Conservation (phyloP, 768 basidiomycete genomes). For the Boletus sp. region DNA sequence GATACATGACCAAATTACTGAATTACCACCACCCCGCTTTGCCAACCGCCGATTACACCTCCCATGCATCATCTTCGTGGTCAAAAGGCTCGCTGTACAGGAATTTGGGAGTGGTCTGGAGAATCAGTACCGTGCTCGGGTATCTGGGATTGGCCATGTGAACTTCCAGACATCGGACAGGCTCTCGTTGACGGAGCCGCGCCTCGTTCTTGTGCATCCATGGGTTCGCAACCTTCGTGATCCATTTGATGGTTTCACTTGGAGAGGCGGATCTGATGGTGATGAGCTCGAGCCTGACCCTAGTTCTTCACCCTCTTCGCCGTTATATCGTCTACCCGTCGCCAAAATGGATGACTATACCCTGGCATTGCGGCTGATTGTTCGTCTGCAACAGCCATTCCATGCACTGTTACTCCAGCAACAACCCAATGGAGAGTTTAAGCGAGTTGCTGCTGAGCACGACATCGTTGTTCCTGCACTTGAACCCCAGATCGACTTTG, state of each 20-base stretch:
- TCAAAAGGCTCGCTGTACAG: not conserved
- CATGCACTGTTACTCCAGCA: conserved; percentile 3
- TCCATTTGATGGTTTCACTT: not conserved
- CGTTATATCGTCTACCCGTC: not conserved
- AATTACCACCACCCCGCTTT: conserved; percentile 1
- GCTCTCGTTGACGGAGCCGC: not conserved
- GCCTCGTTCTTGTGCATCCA: conserved; percentile 8
- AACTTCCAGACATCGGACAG: conserved; percentile 2
- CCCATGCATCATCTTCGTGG: conserved; percentile 9
- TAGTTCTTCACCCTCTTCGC: not conserved
- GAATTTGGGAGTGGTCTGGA: not conserved
- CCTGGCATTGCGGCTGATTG: conserved; percentile 3
- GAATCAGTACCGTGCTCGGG: conserved; percentile 1
- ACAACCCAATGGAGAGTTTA: conserved; percentile 9
- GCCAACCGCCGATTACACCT: conserved; percentile 2
- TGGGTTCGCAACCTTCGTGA: conserved; percentile 9
- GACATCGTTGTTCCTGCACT: not conserved
- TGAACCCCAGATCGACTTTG: not conserved
- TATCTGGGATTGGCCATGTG: not conserved
- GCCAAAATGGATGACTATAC: not conserved
- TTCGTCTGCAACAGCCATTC: conserved; percentile 9
- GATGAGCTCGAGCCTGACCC: not conserved
- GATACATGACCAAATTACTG: not conserved
- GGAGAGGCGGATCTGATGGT: not conserved
- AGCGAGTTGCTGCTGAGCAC: conserved; percentile 9